Evolutionary conservation across 2,329 filamentous ascomycete species (phyloP).

Genomic region (Pseudogymnoascus sp.): DNA sequence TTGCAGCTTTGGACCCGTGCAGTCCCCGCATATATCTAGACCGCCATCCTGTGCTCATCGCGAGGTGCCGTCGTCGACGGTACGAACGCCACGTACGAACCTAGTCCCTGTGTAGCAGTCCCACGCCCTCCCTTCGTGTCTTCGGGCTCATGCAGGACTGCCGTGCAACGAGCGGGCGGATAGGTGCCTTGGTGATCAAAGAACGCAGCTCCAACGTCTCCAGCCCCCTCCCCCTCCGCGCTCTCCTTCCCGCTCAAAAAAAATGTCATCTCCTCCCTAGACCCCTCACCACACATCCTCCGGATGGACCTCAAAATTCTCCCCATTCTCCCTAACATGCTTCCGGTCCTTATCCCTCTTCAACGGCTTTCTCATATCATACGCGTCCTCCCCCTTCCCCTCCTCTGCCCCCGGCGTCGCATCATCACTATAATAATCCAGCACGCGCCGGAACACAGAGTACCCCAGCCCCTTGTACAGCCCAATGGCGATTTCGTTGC

Average conservation of each 20-base stretch:
- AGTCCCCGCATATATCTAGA: background rate
- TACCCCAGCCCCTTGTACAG: conserved; percentile 92
- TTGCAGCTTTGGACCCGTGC: background rate
- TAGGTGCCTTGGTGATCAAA: background rate
- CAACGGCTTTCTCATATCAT: conserved; percentile 92
- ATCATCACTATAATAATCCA: conserved; percentile 89
- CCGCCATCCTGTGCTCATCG: background rate
- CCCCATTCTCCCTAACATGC: conserved; percentile 74
- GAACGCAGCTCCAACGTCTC: background rate
- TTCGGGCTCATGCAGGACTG: background rate
- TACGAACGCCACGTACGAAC: background rate
- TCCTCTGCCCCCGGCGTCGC: conserved; percentile 56
- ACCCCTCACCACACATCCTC: conserved; percentile 69
- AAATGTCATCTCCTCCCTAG: background rate
- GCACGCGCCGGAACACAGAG: conserved; percentile 78
- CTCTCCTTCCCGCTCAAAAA: background rate
- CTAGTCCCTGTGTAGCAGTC: background rate
- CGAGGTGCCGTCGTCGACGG: background rate
- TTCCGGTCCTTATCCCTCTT: conserved; percentile 67
- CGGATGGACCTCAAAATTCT: conserved; percentile 67
- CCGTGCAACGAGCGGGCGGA: background rate
- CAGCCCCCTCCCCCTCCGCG: background rate
- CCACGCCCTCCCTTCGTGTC: background rate
- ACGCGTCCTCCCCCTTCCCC: conserved; percentile 76
- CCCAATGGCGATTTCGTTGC: conserved; percentile 77